Evolutionary conservation across 1,139 yeast species (phyloP).

Genomic region (Groenewaldozyma sp.): DNA sequence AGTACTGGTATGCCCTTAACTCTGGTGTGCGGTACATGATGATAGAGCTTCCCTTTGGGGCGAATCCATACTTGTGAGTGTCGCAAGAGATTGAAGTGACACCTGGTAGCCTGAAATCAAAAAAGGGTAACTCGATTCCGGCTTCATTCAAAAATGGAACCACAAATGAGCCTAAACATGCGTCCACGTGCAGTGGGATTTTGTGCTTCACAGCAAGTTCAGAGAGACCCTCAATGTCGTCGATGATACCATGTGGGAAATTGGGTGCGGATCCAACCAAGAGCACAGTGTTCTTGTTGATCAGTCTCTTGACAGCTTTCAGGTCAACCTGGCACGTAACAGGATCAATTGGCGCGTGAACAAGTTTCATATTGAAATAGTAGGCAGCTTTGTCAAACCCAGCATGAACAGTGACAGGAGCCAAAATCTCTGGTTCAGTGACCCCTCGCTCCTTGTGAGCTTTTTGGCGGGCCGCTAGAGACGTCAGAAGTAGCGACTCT

Average conservation of each 20-base stretch:
- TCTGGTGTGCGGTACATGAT: slow-evolving; percentile 71
- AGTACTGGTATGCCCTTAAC: slow-evolving; percentile 75
- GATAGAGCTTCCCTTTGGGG: slow-evolving; percentile 92
- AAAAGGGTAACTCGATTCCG: slow-evolving; percentile 43
- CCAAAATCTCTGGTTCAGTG: slow-evolving; percentile 73
- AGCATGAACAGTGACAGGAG: slow-evolving; percentile 88
- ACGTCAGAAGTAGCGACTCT: slow-evolving; percentile 77
- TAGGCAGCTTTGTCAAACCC: slow-evolving; percentile 91
- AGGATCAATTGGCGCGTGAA: slow-evolving; percentile 71
- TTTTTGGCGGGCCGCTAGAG: slow-evolving; percentile 68
- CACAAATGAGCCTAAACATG: slow-evolving; percentile 88
- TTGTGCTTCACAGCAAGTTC: slow-evolving; percentile 51
- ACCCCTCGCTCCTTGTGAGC: slow-evolving; percentile 58
- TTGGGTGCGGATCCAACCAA: slow-evolving; percentile 93
- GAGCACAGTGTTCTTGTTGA: slow-evolving; percentile 71
- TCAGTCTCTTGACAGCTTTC: slow-evolving; percentile 49
- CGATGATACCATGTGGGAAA: slow-evolving; percentile 93
- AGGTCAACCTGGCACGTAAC: slow-evolving; percentile 60
- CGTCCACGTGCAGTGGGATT: slow-evolving; percentile 88
- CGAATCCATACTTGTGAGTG: slow-evolving; percentile 96
- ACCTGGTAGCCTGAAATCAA: slow-evolving; percentile 84
- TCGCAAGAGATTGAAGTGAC: slow-evolving; percentile 98
- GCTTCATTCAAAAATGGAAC: slow-evolving; percentile 70
- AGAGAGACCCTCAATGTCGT: slow-evolving; percentile 71
- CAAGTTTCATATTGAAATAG: slow-evolving; percentile 79